Evolutionary conservation across 2,329 filamentous ascomycete species (phyloP).

Genomic region (Monilinia fructicola): DNA sequence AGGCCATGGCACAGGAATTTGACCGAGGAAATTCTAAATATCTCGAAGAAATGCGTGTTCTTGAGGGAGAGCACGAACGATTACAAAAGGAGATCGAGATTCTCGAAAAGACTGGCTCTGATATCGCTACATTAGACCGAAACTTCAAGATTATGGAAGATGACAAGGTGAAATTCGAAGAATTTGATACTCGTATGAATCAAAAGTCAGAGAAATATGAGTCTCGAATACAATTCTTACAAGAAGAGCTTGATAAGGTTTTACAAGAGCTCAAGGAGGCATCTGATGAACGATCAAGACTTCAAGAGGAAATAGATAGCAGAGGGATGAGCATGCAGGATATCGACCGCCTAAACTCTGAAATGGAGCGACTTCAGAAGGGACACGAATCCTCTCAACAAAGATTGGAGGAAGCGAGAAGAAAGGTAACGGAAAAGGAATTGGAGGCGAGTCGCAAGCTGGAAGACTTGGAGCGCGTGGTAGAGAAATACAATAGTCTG

Average conservation of each 20-base stretch:
- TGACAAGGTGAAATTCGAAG: slow-evolving; percentile 91
- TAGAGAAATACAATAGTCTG: slow-evolving; percentile 89
- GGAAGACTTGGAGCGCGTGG: slow-evolving; percentile 86
- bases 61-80: slow-evolving; percentile 82
- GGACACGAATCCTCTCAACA: slow-evolving; percentile 74
- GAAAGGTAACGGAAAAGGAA: slow-evolving; percentile 80
- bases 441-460: slow-evolving; percentile 80
- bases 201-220: slow-evolving; percentile 89
- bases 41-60: slow-evolving; percentile 74
- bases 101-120: slow-evolving; percentile 80
- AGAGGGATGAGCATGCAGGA: slow-evolving; percentile 96
- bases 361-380: slow-evolving; percentile 89
- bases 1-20: slow-evolving; percentile 85
- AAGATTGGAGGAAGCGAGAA: slow-evolving; percentile 82
- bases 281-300: slow-evolving; percentile 74
- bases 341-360: slow-evolving; percentile 97
- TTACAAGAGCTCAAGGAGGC: slow-evolving; percentile 72
- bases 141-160: slow-evolving; percentile 92
- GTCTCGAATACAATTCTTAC: slow-evolving; percentile 74
- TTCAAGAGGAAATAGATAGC: slow-evolving; percentile 86
- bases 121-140: slow-evolving; percentile 80
- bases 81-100: slow-evolving; percentile 85
- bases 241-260: slow-evolving; percentile 81
- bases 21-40: slow-evolving; percentile 83
- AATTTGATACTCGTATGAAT: slow-evolving; percentile 83